phyloP scores from a whole-genome alignment of 164 flowering plant genomes.

The Piper betle region DNA sequence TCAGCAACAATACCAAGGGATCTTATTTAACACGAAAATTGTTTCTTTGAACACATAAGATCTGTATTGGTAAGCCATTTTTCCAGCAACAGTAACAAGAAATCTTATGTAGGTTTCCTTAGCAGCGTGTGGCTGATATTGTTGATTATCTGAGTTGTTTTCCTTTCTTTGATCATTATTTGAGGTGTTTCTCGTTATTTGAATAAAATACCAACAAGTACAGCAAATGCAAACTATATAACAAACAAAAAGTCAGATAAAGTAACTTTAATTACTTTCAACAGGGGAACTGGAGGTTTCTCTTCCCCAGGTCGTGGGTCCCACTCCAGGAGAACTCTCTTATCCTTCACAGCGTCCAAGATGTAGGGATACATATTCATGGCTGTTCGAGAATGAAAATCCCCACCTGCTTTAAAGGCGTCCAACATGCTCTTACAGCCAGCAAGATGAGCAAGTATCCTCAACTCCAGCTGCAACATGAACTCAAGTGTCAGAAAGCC shows the following conservation, averaged over 20 bases:
- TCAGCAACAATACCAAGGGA: too few relatives aligned
- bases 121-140: too few relatives aligned
- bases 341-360: slow-evolving; percentile 56
- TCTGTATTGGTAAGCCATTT: too few relatives aligned
- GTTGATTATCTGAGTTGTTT: too few relatives aligned
- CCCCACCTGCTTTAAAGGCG: slow-evolving; percentile 97
- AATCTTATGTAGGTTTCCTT: too few relatives aligned
- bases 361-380: slow-evolving; percentile 95
- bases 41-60: too few relatives aligned
- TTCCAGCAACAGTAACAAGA: too few relatives aligned
- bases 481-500: background rate
- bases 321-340: slow-evolving; percentile 87
- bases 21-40: too few relatives aligned
- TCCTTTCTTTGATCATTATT: too few relatives aligned
- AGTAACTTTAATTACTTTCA: slow-evolving; percentile 49
- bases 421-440: slow-evolving; percentile 90
- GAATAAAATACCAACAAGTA: too few relatives aligned
- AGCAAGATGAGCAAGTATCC: slow-evolving; percentile 95
- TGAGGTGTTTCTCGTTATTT: too few relatives aligned
- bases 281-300: slow-evolving; percentile 82
- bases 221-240: too few relatives aligned
- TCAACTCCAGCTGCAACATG: slow-evolving; percentile 65
- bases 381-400: slow-evolving; percentile 98
- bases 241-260: background rate
- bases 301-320: slow-evolving; percentile 85